A percentile compares a stretch with the other conserved stretches of the same genome.
phyloP scores from a whole-genome alignment of 2,329 filamentous ascomycete genomes.

The Canariomyces notabilis region DNA sequence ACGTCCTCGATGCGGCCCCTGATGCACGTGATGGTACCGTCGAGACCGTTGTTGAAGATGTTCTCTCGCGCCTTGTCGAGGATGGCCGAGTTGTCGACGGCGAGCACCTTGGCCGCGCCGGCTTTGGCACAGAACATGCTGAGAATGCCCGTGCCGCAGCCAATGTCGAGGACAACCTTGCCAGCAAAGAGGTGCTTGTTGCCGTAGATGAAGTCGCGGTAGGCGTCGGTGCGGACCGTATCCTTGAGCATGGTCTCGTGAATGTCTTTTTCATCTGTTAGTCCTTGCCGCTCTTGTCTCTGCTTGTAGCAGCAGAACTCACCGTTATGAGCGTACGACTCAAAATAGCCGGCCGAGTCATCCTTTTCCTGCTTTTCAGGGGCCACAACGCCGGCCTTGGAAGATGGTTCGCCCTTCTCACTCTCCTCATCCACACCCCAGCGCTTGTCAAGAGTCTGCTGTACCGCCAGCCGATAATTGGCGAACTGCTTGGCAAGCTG shows the following conservation, averaged over 20 bases:
- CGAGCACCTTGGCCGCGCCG: constrained; percentile 79
- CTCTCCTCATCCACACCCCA: constrained; percentile 52
- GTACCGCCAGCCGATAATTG: constrained; percentile 60
- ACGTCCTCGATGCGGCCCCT: constrained; percentile 88
- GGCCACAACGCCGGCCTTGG: constrained; percentile 19
- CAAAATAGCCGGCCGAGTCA: constrained; percentile 46
- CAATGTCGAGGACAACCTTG: constrained; percentile 86
- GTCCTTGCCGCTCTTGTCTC: neutral
- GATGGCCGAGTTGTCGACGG: constrained; percentile 89
- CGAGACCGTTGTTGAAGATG: constrained; percentile 73
- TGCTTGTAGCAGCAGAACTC: constrained; percentile 22
- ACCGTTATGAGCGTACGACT: constrained; percentile 62
- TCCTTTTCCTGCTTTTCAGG: constrained; percentile 30
- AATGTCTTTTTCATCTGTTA: constrained; percentile 58
- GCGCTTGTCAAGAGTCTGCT: constrained; percentile 61
- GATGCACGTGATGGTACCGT: constrained; percentile 69
- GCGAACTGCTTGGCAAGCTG: constrained; percentile 57
- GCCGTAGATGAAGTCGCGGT: constrained; percentile 90
- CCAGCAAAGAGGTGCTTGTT: constrained; percentile 83
- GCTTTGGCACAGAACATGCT: constrained; percentile 94
- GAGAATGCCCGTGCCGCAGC: constrained; percentile 80
- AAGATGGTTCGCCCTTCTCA: constrained; percentile 25
- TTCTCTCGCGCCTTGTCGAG: constrained; percentile 83
- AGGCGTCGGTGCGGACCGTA: constrained; percentile 78
- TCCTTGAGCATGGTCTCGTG: constrained; percentile 97